phyloP scores from a whole-genome alignment of 768 basidiomycete genomes.

The Lyophyllum atratum region DNA sequence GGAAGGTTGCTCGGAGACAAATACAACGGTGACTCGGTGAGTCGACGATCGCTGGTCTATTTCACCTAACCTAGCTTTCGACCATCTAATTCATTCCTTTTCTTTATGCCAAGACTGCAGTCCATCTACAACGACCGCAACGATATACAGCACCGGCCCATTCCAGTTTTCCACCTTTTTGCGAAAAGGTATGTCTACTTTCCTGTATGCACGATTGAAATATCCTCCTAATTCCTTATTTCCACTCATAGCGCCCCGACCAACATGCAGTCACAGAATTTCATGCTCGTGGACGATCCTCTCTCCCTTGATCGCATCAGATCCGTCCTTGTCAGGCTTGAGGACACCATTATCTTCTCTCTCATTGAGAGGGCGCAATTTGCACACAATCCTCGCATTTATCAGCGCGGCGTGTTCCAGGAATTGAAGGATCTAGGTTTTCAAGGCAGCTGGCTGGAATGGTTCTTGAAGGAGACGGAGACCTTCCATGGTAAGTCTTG shows the following conservation, averaged over 20 bases:
- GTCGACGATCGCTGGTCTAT: background rate
- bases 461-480: slow-evolving; percentile 97
- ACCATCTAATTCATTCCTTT: background rate
- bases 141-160: background rate
- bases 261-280: slow-evolving; percentile 66
- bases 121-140: background rate
- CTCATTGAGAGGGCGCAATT: slow-evolving; percentile 98
- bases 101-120: background rate
- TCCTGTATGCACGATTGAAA: background rate
- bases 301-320: slow-evolving; percentile 89
- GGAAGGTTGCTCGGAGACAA: background rate
- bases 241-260: background rate
- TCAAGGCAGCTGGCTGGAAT: slow-evolving; percentile 90
- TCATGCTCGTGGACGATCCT: slow-evolving; percentile 75
- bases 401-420: slow-evolving; percentile 75
- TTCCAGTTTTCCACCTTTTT: background rate
- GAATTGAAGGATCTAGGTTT: slow-evolving; percentile 78
- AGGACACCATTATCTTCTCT: slow-evolving; percentile 98
- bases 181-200: background rate
- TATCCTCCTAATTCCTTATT: background rate
- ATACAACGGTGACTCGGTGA: background rate
- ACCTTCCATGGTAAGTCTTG: slow-evolving; percentile 80
- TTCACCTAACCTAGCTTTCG: background rate
- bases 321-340: slow-evolving; percentile 82
- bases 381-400: slow-evolving; percentile 89